Evolutionary conservation across 2,329 filamentous ascomycete genomes (phyloP).

Genomic region (Penicillium sclerotiorum): DNA sequence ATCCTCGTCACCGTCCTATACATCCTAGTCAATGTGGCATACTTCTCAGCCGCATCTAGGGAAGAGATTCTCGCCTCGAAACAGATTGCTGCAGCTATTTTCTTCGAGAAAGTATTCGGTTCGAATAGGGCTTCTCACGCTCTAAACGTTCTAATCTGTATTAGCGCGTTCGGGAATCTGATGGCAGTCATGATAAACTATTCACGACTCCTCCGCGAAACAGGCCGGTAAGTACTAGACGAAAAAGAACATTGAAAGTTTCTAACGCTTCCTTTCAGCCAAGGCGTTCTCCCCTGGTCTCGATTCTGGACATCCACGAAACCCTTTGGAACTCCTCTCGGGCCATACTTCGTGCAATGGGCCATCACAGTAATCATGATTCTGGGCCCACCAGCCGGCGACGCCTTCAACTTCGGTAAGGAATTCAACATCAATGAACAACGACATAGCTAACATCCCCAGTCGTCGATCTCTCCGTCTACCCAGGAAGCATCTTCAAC

Average conservation of each 20-base stretch:
- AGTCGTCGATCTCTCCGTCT: constrained; percentile 63
- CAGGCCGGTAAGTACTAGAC: constrained; percentile 48
- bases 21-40: constrained; percentile 63
- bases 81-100: constrained; percentile 59
- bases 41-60: constrained; percentile 61
- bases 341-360: constrained; percentile 63
- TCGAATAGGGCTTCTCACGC: constrained; percentile 52
- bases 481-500: constrained; percentile 62
- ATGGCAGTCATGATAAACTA: constrained; percentile 58
- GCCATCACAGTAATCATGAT: constrained; percentile 62
- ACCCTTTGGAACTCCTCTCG: constrained; percentile 65
- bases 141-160: constrained; percentile 59
- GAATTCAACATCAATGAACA: not conserved
- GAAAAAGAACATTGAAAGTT: not conserved
- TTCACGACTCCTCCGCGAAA: constrained; percentile 62
- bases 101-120: constrained; percentile 63
- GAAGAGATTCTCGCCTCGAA: constrained; percentile 56
- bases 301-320: constrained; percentile 64
- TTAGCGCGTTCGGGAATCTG: constrained; percentile 63
- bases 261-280: constrained; percentile 40
- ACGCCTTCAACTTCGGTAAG: constrained; percentile 65
- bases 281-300: constrained; percentile 64
- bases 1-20: constrained; percentile 58
- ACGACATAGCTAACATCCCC: not conserved
- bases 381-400: constrained; percentile 61